These are phyloP conservation scores for Eucalyptus microcorys DNA, from an alignment of 345 rosid genomes.

Conservation along the genomic window DNA sequence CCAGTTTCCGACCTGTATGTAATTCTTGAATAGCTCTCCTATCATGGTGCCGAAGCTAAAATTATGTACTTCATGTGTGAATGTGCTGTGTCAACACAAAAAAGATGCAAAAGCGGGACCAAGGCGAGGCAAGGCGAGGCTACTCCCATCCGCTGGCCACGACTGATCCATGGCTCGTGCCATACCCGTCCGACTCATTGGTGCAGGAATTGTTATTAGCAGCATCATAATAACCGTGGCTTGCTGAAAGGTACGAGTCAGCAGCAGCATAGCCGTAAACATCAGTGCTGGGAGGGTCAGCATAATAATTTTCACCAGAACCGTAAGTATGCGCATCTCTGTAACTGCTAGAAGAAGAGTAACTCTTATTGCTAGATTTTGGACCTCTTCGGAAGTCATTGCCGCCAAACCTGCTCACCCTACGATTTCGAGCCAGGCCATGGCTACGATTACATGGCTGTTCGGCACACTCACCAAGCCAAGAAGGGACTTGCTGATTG, in stretches of 20 bases:
- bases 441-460: background rate
- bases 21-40: background rate
- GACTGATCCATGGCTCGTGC: background rate
- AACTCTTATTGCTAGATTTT: background rate
- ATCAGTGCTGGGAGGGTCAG: background rate
- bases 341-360: background rate
- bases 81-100: background rate
- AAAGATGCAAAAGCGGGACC: background rate
- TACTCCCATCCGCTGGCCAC: constrained; percentile 32
- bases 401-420: constrained; percentile 24
- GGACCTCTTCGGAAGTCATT: constrained; percentile 23
- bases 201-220: background rate
- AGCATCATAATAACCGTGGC: background rate
- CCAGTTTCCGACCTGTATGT: background rate
- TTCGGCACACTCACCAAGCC: constrained; percentile 23
- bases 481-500: constrained; percentile 32
- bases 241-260: background rate
- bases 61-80: background rate
- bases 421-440: background rate
- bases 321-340: background rate
- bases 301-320: background rate
- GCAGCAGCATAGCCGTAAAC: background rate
- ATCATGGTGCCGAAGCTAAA: background rate
- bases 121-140: background rate
- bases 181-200: background rate